Evolutionary conservation across 2,329 filamentous ascomycete species (phyloP).

Genomic region (Teratosphaeria nubilosa): DNA sequence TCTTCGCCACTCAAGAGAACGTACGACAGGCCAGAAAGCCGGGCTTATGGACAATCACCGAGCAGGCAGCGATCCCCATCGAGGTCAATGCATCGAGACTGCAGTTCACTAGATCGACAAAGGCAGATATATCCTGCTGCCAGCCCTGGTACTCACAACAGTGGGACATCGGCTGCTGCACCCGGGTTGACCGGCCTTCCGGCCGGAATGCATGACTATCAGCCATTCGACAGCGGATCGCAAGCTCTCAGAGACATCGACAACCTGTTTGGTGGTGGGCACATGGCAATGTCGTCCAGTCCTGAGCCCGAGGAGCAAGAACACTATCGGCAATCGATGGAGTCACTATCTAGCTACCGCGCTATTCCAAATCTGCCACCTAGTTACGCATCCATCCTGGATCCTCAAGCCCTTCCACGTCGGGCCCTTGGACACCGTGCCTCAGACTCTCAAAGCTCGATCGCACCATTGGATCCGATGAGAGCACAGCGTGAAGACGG

Average conservation of each 20-base stretch:
- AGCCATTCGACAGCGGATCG: background rate
- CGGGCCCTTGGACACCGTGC: conserved; percentile 9
- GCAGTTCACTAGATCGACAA: background rate
- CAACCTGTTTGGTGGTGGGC: conserved; percentile 15
- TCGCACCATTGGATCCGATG: conserved; percentile 16
- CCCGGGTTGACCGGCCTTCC: background rate
- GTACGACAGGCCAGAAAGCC: background rate
- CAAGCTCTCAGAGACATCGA: conserved; percentile 18
- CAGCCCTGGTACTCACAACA: background rate
- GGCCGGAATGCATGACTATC: background rate
- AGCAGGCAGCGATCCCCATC: background rate
- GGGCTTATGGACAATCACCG: background rate
- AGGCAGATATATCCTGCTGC: background rate
- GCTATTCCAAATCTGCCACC: background rate
- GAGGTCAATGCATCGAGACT: background rate
- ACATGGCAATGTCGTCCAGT: conserved; percentile 9
- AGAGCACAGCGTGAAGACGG: background rate
- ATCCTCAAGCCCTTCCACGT: background rate
- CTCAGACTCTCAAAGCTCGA: conserved; percentile 15
- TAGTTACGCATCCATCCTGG: background rate
- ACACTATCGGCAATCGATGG: background rate
- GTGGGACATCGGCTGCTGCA: background rate
- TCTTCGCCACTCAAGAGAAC: background rate
- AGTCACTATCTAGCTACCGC: background rate
- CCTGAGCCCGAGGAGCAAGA: conserved; percentile 7